A percentile compares a stretch with the other conserved stretches of the same genome.
These are phyloP conservation scores for Pseudogymnoascus sp. DNA, from an alignment of 2,329 filamentous ascomycete species.

Conservation along the genomic window DNA sequence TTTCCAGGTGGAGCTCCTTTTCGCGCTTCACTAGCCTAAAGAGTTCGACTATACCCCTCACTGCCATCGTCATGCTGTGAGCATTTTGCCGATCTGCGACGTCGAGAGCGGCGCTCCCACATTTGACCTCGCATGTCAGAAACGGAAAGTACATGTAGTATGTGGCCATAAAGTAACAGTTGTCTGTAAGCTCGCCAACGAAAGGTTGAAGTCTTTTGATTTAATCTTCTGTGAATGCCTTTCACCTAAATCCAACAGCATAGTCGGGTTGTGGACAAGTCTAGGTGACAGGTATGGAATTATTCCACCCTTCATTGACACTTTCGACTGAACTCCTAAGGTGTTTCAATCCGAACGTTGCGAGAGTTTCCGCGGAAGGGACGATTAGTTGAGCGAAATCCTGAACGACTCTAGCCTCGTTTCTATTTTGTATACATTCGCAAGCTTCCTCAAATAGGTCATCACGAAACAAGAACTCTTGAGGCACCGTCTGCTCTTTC, in stretches of 20 bases:
- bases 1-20: too few relatives aligned
- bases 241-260: slow-evolving; percentile 33
- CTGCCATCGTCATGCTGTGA: slow-evolving; percentile 34
- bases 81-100: slow-evolving; percentile 34
- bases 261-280: slow-evolving; percentile 37
- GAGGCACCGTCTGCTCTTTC: slow-evolving; percentile 25
- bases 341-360: slow-evolving; percentile 17
- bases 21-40: too few relatives aligned
- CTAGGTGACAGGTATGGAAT: slow-evolving; percentile 30
- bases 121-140: slow-evolving; percentile 41
- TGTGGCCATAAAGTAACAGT: slow-evolving; percentile 37
- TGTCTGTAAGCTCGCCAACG: slow-evolving; percentile 29
- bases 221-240: slow-evolving; percentile 36
- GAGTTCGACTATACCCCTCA: slow-evolving; percentile 22
- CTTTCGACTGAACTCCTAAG: slow-evolving; percentile 32
- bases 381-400: slow-evolving; percentile 33
- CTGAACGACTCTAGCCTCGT: slow-evolving; percentile 32
- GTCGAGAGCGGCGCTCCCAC: slow-evolving; percentile 30
- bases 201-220: slow-evolving; percentile 34
- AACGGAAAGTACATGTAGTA: slow-evolving; percentile 43
- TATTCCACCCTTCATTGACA: slow-evolving; percentile 36
- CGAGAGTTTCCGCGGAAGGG: slow-evolving; percentile 32
- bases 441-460: slow-evolving; percentile 31
- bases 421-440: slow-evolving; percentile 26
- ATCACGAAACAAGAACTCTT: slow-evolving; percentile 31